Evolutionary conservation across 2,329 filamentous ascomycete genomes (phyloP), one percentile per base, ranked within the genome.

Genomic region (Cladosporium sp.): DNA sequence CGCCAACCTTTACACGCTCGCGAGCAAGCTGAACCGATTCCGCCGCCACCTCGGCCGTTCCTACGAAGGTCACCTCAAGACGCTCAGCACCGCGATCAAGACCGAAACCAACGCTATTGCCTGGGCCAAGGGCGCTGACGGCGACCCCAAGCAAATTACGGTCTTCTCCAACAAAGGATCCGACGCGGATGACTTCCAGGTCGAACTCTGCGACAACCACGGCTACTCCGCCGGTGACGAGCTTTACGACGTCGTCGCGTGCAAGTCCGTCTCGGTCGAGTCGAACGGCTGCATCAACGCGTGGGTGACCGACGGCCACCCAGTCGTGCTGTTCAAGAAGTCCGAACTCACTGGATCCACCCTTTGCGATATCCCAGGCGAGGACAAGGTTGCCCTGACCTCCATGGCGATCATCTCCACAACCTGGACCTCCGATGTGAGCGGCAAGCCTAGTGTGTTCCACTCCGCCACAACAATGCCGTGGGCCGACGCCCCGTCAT

Each of bases 61-160:
- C 8, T 68, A 70, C 42, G 54, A 57, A 13, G 54, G 56, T 8
- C 78, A 75, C 56, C 58, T 74, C 4, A 65, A 62, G 3, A 73
- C 70, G 58, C 67, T 68, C 55, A 71, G 69, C 40, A 63, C 63
- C 38, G 59, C 70, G 2, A 59, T 73, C 49, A 72, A 72, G 57
- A 68, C 68, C 11, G 72, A 74, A 58, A 60, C 56, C 44, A 64
- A 68, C 57, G 71, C 64, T 13, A 64, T 80, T n/a, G 74, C 67
- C 18, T 68, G 78, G 62, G 68, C 70, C 49, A 78, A 79, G 60
- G 76, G 74, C 11, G 58, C 71, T 50, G 35, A 52, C 14, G 22
- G 22, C 22, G 48, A 43, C n/a, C 43, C 49, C 6, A 45, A 52
- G 22, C 61, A 76, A 40, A 61, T 78, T 45, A 65, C 62, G 1